Percentiles rank a stretch among this genome's conserved stretches.
phyloP scores from a whole-genome alignment of 768 basidiomycete species.

The Rhodotorula taiwanensis region DNA sequence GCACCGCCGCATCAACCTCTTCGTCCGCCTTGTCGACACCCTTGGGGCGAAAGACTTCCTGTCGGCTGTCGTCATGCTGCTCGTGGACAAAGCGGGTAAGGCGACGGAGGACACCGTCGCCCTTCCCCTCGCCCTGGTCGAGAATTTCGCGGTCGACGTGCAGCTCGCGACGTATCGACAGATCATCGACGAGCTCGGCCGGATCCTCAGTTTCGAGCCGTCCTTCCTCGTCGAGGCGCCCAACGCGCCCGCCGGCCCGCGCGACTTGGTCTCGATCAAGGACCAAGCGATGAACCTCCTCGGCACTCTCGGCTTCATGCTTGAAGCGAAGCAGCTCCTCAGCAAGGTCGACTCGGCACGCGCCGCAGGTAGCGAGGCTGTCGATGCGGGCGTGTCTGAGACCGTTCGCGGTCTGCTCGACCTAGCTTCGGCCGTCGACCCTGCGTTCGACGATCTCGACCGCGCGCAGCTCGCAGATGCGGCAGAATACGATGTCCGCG shows the following conservation, averaged over 20 bases:
- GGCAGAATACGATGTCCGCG: conserved; percentile 51
- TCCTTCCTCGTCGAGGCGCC: conserved; percentile 18
- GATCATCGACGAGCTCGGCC: conserved; percentile 59
- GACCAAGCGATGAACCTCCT: conserved; percentile 57
- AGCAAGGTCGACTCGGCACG: conserved; percentile 35
- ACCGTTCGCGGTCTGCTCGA: conserved; percentile 33
- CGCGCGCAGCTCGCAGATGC: conserved; percentile 28
- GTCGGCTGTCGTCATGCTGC: conserved; percentile 70
- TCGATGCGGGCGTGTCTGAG: conserved; percentile 35
- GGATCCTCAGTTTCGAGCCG: conserved; percentile 49
- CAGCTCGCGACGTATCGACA: conserved; percentile 54
- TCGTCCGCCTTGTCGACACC: conserved; percentile 73
- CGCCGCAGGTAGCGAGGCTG: conserved; percentile 10
- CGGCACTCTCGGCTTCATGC: conserved; percentile 50
- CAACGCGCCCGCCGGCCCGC: neutral
- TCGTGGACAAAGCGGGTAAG: conserved; percentile 70
- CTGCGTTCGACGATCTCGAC: conserved; percentile 16
- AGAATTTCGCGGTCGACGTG: conserved; percentile 37
- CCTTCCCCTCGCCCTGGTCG: conserved; percentile 57
- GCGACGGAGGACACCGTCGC: conserved; percentile 53
- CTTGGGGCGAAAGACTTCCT: conserved; percentile 75
- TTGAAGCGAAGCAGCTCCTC: conserved; percentile 39
- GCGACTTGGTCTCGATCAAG: neutral
- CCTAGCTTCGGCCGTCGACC: conserved; percentile 28
- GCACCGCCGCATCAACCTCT: conserved; percentile 86